Evolutionary conservation across 2,329 filamentous ascomycete species (phyloP), one percentile per base, ranked within the genome.

Genomic region (Rhexocercosporidium sp.): DNA sequence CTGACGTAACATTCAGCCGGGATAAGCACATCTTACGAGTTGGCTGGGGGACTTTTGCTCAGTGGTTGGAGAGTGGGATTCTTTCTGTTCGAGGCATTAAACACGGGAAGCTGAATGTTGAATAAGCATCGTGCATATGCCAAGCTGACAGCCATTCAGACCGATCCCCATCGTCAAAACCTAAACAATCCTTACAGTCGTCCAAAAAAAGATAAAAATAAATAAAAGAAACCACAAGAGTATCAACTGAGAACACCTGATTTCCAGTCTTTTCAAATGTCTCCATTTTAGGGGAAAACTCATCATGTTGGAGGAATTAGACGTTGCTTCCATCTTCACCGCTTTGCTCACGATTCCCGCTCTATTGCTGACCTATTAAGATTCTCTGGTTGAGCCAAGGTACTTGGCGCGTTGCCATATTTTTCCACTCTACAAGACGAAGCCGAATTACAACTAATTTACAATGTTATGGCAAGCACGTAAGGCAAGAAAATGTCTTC

Each of bases 51-150:
- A 57, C n/a, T 18, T 57, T 37, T 25, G n/a, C 8, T 57, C n/a
- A 22, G 34, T 56, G 54, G 54, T 37, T 57, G 34, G 54, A 27
- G 29, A 53, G 49, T 53, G 49, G 34, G 54, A 57, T 25, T 22
- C 20, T 25, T 25, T 22, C 20, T 25, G 34, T 7, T 39, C 5
- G 31, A 22, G 29, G 9, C n/a, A 14, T 34, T 9, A 6, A 57
- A 57, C 34, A 39, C 54, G 54, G 54, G 54, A 39, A 9, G 54
- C 27, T 31, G 54, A 39, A 16, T n/a, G 16, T 25, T 60, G 11
- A 46, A 47, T 46, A 46, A 60, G 39, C 44, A 22, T 31, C 39
- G 39, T 60, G 57, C 57, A 47, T 46, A 46, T 47, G 25, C 57
- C 39, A 46, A 46, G 39, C 41, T 60, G 57, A 46, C 39, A 60